Conservation (phyloP, 257 asterid genomes). For the Rauvolfia tetraphylla region DNA sequence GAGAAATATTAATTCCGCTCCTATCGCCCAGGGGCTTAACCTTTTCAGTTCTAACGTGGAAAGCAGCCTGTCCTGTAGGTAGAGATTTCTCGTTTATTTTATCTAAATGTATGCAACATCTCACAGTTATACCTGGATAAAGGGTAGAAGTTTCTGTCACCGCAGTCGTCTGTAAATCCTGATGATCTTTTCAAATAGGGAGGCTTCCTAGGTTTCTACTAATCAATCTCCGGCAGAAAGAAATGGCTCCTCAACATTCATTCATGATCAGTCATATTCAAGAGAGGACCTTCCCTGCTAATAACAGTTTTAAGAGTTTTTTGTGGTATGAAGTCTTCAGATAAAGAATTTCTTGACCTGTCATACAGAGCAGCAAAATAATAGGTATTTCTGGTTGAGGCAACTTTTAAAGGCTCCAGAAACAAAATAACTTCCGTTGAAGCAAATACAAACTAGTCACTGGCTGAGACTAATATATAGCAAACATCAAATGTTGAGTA, state of each 20-base stretch:
- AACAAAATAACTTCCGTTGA: neutral
- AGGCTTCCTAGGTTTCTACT: neutral
- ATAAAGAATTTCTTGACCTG: slow-evolving; percentile 56
- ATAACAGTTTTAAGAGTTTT: neutral
- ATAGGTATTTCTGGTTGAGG: neutral
- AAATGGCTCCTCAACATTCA: neutral
- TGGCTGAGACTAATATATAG: neutral
- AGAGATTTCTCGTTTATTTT: neutral
- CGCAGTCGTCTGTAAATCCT: neutral
- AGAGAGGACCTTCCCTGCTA: slow-evolving; percentile 8
- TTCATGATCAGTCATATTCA: neutral
- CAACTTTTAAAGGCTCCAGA: slow-evolving; percentile 5
- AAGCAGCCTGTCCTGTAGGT: neutral
- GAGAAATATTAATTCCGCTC: neutral
- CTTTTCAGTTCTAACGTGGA: slow-evolving; percentile 1
- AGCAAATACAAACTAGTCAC: neutral
- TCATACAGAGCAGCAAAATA: slow-evolving; percentile 20
- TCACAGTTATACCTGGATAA: neutral
- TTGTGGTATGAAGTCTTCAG: slow-evolving; percentile 25
- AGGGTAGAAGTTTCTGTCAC: neutral
- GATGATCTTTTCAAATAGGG: slow-evolving; percentile 5
- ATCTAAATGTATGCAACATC: neutral
- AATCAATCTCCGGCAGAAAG: neutral
- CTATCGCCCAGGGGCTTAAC: neutral
- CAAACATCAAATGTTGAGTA: neutral